phyloP scores from a whole-genome alignment of 2,329 filamentous ascomycete genomes.

The Spiromastix sp. region DNA sequence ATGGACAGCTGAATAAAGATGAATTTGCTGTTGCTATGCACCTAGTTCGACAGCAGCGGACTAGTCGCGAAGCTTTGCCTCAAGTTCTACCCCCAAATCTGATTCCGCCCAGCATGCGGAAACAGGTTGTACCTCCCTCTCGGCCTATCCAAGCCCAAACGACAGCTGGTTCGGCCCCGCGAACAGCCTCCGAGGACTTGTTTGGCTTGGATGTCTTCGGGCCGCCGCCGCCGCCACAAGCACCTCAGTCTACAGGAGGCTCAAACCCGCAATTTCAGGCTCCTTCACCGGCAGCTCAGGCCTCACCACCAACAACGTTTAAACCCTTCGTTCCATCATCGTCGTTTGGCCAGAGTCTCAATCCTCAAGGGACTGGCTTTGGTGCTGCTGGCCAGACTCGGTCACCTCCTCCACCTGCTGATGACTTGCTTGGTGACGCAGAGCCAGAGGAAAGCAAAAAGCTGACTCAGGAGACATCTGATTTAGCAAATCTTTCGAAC shows the following conservation, averaged over 20 bases:
- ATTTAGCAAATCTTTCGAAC: slow-evolving; percentile 91
- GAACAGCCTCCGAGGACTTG: slow-evolving; percentile 83
- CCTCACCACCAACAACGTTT: slow-evolving; percentile 48
- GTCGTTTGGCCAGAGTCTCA: slow-evolving; percentile 76
- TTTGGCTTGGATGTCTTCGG: slow-evolving; percentile 76
- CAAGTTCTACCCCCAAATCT: slow-evolving; percentile 68
- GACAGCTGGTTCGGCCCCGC: slow-evolving; percentile 43
- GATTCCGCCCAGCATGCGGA: slow-evolving; percentile 75
- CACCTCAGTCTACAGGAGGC: slow-evolving; percentile 61
- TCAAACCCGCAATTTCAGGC: slow-evolving; percentile 50
- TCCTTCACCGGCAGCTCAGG: slow-evolving; percentile 36
- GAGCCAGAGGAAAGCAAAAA: slow-evolving; percentile 84
- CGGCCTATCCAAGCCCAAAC: slow-evolving; percentile 27
- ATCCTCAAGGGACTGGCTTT: slow-evolving; percentile 64
- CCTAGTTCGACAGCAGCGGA: slow-evolving; percentile 81
- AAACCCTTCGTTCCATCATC: slow-evolving; percentile 90
- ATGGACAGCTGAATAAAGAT: slow-evolving; percentile 73
- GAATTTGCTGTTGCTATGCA: slow-evolving; percentile 98
- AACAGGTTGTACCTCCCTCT: slow-evolving; percentile 30
- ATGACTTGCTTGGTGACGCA: slow-evolving; percentile 83
- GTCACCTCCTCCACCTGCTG: slow-evolving; percentile 46
- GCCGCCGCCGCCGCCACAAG: slow-evolving; percentile 46
- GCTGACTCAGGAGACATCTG: slow-evolving; percentile 77
- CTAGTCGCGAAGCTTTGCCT: slow-evolving; percentile 61
- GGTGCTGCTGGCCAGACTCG: slow-evolving; percentile 28